Base-by-base conservation (phyloP, 2,329 filamentous ascomycete species). In the Westerdykella ornata region DNA sequence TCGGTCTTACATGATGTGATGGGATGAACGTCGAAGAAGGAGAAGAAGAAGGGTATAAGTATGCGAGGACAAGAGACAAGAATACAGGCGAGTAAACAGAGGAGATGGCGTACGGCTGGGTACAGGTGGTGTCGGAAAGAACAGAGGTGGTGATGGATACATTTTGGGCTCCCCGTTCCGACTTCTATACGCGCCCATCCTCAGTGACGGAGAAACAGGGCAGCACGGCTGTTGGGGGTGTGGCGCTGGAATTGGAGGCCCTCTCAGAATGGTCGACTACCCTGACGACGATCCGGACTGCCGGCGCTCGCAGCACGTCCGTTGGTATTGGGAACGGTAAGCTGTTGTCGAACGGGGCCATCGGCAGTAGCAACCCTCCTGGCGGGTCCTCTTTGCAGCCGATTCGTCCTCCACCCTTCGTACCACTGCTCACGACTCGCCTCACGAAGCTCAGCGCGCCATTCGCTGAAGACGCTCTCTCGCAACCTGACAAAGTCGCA, bases 361-460 rank as follows among this genome's bases (percentile, higher is more conserved):
- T 63, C 59, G 2, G 61, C 60, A 4, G 60, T 59, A 2, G 43
- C 49, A 36, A 59, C 41, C 38, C 57, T 54, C 22, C 52, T 47
- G 29, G 15, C 44, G 44, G 26, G 41, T 44, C 54, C 53, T 29
- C 55, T 59, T 39, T 66, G 52, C 45, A 77, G 58, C 26, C 72
- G 65, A 34, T 63, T 68, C 8, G 79, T 96, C 68, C 92, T 81
- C 92, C 90, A 97, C 56, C 85, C 82, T 67, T 97, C 90, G 57
- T 97, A 97, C 87, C 88, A 96, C 55, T 88, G 78, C 60, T 94
- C 88, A 42, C 88, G 80, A 65, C 88, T 94, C 39, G 88, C 85
- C 65, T 95, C 88, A 46, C 90, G 84, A 45, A 98, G 74, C 62
- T 98, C 92, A 33, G 78, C 78, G 38, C 90, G 84, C 92, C 92